Percentiles rank a stretch among this genome's conserved stretches.
These are phyloP conservation scores for Talaromyces sp. DNA, from an alignment of 2,329 filamentous ascomycete genomes.

Conservation along the genomic window DNA sequence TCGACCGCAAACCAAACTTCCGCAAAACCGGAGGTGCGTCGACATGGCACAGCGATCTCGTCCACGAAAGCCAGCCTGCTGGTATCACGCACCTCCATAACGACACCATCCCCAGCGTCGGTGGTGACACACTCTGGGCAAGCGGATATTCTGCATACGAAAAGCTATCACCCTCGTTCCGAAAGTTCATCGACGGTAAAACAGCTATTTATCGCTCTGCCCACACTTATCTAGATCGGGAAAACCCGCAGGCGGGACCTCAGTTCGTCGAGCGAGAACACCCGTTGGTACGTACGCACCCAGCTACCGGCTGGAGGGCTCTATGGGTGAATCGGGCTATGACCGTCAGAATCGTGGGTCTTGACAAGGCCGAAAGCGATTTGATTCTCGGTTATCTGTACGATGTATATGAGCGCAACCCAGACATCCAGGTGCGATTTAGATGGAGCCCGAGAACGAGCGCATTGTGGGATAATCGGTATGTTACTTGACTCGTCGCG, in stretches of 20 bases:
- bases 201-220: conserved; percentile 64
- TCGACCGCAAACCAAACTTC: conserved; percentile 59
- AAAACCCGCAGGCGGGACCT: conserved; percentile 59
- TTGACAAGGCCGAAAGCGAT: conserved; percentile 68
- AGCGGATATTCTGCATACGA: conserved; percentile 69
- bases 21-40: conserved; percentile 65
- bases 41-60: conserved; percentile 67
- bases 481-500: conserved; percentile 5
- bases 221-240: conserved; percentile 64
- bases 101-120: conserved; percentile 61
- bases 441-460: conserved; percentile 66
- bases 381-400: conserved; percentile 64
- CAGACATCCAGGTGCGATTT: conserved; percentile 70
- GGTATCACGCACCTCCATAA: conserved; percentile 69
- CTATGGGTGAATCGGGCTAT: conserved; percentile 69
- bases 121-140: conserved; percentile 71
- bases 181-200: conserved; percentile 66
- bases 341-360: conserved; percentile 65
- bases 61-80: conserved; percentile 67
- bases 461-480: conserved; percentile 69
- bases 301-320: conserved; percentile 70
- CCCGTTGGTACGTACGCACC: conserved; percentile 67
- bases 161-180: conserved; percentile 68
- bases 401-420: conserved; percentile 65
- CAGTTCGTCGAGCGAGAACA: conserved; percentile 65